Percentiles rank a stretch among this genome's conserved stretches.
Conservation (phyloP, 768 basidiomycete species). For the Phaeotremella skinneri region DNA sequence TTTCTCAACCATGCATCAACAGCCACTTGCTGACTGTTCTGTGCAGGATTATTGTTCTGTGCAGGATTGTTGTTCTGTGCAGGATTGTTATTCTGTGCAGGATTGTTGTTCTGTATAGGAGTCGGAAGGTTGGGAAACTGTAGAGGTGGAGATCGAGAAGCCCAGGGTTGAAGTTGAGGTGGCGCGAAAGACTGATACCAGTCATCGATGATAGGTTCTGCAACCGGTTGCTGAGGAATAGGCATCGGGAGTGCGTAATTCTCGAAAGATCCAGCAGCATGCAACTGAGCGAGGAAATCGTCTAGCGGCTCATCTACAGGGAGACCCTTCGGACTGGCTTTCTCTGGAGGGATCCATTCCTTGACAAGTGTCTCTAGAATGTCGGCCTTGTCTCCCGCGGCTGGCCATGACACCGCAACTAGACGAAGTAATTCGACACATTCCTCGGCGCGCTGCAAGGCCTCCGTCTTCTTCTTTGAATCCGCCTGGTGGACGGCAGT, state of each 20-base stretch:
- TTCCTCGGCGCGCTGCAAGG: conserved; percentile 19
- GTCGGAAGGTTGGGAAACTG: not conserved
- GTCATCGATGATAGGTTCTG: not conserved
- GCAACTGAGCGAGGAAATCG: not conserved
- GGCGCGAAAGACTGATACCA: not conserved
- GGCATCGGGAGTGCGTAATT: not conserved
- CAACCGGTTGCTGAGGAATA: not conserved
- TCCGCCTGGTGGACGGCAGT: conserved; percentile 20
- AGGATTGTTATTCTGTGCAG: not conserved
- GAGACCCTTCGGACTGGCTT: not conserved
- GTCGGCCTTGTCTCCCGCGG: conserved; percentile 23
- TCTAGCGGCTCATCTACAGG: not conserved
- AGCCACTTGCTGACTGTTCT: conserved; percentile 1
- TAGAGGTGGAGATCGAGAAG: not conserved
- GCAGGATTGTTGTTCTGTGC: not conserved
- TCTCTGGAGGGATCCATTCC: conserved; percentile 17
- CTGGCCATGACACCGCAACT: conserved; percentile 33
- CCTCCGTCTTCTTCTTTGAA: conserved; percentile 16
- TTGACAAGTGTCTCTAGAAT: conserved; percentile 22
- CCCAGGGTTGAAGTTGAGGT: not conserved
- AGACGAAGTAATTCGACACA: conserved; percentile 24
- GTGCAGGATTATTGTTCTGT: not conserved
- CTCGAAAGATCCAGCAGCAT: not conserved
- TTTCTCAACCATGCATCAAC: not conserved
- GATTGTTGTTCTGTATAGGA: not conserved